Percentiles rank a stretch among this genome's conserved stretches.
Conservation (phyloP, 2,329 filamentous ascomycete genomes). For the Botrytis paeoniae region DNA sequence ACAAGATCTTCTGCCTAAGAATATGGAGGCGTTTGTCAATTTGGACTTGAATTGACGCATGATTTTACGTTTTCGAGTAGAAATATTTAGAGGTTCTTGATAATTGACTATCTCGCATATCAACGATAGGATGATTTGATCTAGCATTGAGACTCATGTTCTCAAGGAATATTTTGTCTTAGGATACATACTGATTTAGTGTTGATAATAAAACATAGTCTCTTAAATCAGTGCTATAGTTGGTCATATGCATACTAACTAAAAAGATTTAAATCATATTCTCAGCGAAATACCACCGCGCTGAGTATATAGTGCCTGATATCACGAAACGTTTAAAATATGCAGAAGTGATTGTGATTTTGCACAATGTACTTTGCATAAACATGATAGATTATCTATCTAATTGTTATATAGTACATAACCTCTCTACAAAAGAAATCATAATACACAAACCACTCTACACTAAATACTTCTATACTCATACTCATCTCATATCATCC, state of each 20-base stretch:
- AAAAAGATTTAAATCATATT: neutral
- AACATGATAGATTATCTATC: neutral
- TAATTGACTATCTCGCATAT: neutral
- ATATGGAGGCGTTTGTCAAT: neutral
- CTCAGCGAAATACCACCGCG: accelerated
- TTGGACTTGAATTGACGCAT: neutral
- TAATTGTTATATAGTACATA: neutral
- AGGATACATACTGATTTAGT: neutral
- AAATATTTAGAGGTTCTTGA: accelerated
- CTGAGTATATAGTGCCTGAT: too few species aligned
- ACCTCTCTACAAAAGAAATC: neutral
- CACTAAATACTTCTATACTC: neutral
- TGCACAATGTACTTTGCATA: too few species aligned
- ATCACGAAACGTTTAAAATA: neutral
- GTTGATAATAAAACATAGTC: neutral
- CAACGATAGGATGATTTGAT: neutral
- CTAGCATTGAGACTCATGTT: neutral
- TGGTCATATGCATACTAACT: neutral
- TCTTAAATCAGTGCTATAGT: neutral
- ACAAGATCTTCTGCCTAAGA: accelerated
- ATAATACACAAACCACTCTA: neutral
- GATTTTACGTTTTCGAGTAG: neutral
- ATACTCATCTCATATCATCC: too few species aligned
- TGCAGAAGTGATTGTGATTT: neutral
- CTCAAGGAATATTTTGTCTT: neutral